Conservation (phyloP, 495 filamentous ascomycete genomes). For the Immersiella caudata region DNA sequence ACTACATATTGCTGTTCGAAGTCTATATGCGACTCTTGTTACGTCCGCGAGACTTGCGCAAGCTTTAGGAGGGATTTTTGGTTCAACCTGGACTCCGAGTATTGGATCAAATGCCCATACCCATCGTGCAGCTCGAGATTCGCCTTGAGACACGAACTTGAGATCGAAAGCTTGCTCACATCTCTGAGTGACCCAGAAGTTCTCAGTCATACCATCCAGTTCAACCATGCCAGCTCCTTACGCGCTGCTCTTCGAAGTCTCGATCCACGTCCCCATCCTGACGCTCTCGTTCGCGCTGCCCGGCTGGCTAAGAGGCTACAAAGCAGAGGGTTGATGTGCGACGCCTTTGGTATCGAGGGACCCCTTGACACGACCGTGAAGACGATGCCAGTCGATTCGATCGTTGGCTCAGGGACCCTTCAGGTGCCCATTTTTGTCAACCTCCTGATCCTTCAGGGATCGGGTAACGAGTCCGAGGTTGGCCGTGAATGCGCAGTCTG, state of each 20-base stretch:
- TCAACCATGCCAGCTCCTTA: conserved; percentile 3
- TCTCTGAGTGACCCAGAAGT: not conserved
- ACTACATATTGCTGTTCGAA: conserved; percentile 11
- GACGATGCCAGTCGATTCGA: conserved; percentile 20
- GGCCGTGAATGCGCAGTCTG: conserved; percentile 18
- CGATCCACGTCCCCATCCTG: not conserved
- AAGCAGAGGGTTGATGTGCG: conserved; percentile 7
- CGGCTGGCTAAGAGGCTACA: conserved; percentile 13
- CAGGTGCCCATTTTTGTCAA: conserved; percentile 21
- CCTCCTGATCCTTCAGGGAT: not conserved
- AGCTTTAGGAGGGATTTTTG: conserved; percentile 21
- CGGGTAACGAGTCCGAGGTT: not conserved
- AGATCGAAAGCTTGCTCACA: not conserved
- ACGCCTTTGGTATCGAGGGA: not conserved
- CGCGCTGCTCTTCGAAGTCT: not conserved
- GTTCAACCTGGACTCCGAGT: conserved; percentile 15
- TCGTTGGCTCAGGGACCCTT: conserved; percentile 8
- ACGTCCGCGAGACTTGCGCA: not conserved
- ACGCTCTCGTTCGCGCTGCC: conserved; percentile 15
- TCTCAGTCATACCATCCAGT: conserved; percentile 3
- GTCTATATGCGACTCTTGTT: conserved; percentile 19
- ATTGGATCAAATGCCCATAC: conserved; percentile 23
- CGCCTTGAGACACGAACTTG: not conserved
- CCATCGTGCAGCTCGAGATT: conserved; percentile 4
- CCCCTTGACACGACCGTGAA: not conserved